phyloP scores from a whole-genome alignment of 257 asterid species.

The Fraxinus quadrangulata region DNA sequence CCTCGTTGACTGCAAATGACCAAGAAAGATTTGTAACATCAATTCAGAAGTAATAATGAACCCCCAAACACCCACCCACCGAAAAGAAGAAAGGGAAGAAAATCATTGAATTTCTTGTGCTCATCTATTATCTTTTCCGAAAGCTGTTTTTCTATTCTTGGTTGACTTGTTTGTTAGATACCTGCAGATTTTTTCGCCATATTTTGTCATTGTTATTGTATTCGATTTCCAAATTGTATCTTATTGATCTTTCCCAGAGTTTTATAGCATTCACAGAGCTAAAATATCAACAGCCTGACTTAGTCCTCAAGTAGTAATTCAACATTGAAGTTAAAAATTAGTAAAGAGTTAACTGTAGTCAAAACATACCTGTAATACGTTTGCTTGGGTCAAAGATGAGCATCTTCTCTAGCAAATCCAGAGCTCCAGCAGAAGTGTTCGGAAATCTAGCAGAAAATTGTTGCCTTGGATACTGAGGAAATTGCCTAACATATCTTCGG shows the following conservation, averaged over 20 bases:
- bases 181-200: background rate
- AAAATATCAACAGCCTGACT: background rate
- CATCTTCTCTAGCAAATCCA: constrained; percentile 59
- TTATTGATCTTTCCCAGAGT: background rate
- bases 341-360: background rate
- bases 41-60: background rate
- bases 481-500: constrained; percentile 56
- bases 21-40: constrained; percentile 9
- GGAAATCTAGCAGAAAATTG: constrained; percentile 51
- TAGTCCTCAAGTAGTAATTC: background rate
- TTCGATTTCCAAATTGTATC: background rate
- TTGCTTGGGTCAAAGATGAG: constrained; percentile 57
- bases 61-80: too few relatives aligned
- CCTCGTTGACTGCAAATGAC: constrained; percentile 67
- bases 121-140: background rate
- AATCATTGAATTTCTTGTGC: background rate
- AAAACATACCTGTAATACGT: constrained; percentile 50
- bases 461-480: constrained; percentile 56
- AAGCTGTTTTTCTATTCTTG: background rate
- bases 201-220: background rate
- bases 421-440: constrained; percentile 52
- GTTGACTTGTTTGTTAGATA: background rate
- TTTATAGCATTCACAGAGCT: background rate
- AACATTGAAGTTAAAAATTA: background rate
- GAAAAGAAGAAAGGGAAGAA: too few relatives aligned